A percentile compares a stretch with the other conserved stretches of the same genome.
Evolutionary conservation across 768 basidiomycete species (phyloP).

Genomic region (Serendipita indica): DNA sequence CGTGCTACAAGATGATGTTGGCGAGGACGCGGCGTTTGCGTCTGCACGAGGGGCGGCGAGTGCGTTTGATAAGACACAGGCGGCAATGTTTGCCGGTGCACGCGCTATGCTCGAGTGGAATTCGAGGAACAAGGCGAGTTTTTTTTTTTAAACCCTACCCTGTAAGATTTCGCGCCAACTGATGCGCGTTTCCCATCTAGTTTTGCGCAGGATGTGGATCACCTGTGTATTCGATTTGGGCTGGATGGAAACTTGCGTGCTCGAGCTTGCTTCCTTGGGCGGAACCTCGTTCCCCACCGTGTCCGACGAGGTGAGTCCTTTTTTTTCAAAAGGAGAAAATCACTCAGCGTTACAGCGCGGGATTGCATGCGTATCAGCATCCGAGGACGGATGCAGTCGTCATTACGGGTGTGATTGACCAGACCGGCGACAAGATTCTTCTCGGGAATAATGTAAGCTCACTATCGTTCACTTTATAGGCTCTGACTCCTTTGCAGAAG

Average conservation of each 20-base stretch:
- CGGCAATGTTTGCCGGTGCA: slow-evolving; percentile 62
- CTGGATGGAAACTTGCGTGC: slow-evolving; percentile 89
- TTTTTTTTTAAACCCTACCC: not conserved
- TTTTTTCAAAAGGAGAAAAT: not conserved
- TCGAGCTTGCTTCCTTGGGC: slow-evolving; percentile 60
- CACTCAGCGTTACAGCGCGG: slow-evolving; percentile 37
- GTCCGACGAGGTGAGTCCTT: slow-evolving; percentile 25
- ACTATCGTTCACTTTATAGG: slow-evolving; percentile 12
- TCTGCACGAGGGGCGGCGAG: slow-evolving; percentile 48
- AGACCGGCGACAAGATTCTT: slow-evolving; percentile 66
- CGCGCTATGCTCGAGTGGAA: slow-evolving; percentile 91
- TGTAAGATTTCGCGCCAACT: no score
- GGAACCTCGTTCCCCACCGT: slow-evolving; percentile 47
- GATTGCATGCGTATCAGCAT: slow-evolving; percentile 75
- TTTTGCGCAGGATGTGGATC: slow-evolving; percentile 85
- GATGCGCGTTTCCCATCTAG: slow-evolving; percentile 33
- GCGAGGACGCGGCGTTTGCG: slow-evolving; percentile 36
- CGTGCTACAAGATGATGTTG: slow-evolving; percentile 24
- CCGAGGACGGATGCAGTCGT: slow-evolving; percentile 79
- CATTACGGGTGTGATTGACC: slow-evolving; percentile 76
- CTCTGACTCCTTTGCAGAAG: slow-evolving; percentile 28
- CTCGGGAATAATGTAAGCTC: slow-evolving; percentile 76
- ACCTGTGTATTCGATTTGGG: slow-evolving; percentile 74
- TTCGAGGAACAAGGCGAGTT: slow-evolving; percentile 57
- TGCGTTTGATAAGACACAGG: slow-evolving; percentile 46